Base-by-base conservation (phyloP, 257 asterid species). In the Penstemon eatonii region DNA sequence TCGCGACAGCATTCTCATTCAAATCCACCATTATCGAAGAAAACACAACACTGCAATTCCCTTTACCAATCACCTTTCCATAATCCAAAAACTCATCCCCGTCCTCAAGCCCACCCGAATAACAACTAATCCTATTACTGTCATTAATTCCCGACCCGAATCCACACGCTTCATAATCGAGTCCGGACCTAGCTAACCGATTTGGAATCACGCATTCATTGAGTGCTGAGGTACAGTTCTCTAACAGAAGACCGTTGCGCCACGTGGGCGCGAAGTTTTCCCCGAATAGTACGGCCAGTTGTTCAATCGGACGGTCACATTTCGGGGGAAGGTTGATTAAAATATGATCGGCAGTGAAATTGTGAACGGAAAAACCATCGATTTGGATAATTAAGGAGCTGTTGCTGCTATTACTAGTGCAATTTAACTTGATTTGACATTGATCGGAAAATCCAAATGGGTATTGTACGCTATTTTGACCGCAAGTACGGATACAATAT, bases 401-500 rank as follows among this genome's bases (percentile, higher is more conserved):
- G 4, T 3, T 13, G 39, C 81, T 79, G 0, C 7, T 10, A 4
- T 5, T 60, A 0, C 3, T 5, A 47, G 56, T 65, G 36, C 86
- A 81, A 13, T 65, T 38, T 37, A 87, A 69, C 43, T 36, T 75
- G 71, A 87, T 79, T 40, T 6, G 36, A 53, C 87, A 87, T 18
- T 67, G 69, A 1, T 63, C 15, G 0, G 81, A 72, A 78, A 85
- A 85, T 1, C 95, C 95, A 54, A 87, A 85, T 2, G 95, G 95
- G 56, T 78, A 83, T 10, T 68, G 74, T 7, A 87, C 69, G 10
- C 10, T 13, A 19, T 5, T 3, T 25, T 4, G 3, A 4, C 74
- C 75, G 63, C 85, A 80, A 7, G 15, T n/a, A 36, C 52, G 78
- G 50, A 40, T 0, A 56, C 94, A 87, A 10, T 10, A 4, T 4